phyloP scores from a whole-genome alignment of 371 early-diverging fungal genomes.

The Circinella umbellata region DNA sequence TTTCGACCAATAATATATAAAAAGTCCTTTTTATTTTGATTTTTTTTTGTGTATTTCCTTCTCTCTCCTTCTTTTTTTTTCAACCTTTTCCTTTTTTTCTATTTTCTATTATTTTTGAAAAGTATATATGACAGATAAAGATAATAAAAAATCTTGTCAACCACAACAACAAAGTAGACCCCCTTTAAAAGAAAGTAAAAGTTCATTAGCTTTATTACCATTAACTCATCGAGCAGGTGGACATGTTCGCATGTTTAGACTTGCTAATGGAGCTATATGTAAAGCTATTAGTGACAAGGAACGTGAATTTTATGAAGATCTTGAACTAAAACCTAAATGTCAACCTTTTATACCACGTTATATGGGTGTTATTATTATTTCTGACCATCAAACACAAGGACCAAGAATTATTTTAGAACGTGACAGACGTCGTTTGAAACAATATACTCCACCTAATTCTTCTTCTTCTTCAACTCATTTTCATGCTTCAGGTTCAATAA shows the following conservation, averaged over 20 bases:
- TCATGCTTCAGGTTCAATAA: too few relatives aligned
- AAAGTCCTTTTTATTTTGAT: background rate
- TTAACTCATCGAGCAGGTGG: conserved; percentile 44
- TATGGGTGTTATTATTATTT: conserved; percentile 35
- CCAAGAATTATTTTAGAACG: conserved; percentile 19
- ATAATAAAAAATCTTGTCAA: background rate
- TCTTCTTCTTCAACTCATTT: background rate
- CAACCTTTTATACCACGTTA: conserved; percentile 37
- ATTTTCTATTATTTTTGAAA: background rate
- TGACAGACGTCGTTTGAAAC: conserved; percentile 15
- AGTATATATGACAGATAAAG: background rate
- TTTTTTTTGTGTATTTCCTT: background rate
- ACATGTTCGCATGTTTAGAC: conserved; percentile 42
- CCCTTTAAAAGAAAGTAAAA: background rate
- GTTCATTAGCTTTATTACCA: conserved; percentile 18
- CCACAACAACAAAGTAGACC: background rate
- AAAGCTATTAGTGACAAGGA: conserved; percentile 34
- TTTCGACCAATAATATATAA: conserved; percentile 4
- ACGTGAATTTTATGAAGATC: conserved; percentile 29
- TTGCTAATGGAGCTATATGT: conserved; percentile 37
- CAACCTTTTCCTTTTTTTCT: background rate
- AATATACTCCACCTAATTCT: background rate
- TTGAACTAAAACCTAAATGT: conserved; percentile 27
- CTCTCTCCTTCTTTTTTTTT: background rate
- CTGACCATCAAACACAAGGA: background rate